Evolutionary conservation across 106 monocot genomes (phyloP).

Genomic region (Allium sativum): DNA sequence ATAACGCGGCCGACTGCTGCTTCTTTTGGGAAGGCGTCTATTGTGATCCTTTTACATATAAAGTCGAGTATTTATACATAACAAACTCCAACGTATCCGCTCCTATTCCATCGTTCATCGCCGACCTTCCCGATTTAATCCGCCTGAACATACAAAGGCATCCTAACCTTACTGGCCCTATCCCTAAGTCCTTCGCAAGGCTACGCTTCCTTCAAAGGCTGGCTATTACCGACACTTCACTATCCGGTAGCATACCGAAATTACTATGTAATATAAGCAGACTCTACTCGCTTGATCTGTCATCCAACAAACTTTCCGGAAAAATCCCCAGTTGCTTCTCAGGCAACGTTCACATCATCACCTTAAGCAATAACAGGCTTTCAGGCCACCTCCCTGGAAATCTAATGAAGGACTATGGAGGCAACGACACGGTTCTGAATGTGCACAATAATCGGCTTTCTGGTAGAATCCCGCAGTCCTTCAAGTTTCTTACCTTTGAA

Average conservation of each 20-base stretch:
- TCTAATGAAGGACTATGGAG: constrained; percentile 7
- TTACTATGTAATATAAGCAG: constrained; percentile 18
- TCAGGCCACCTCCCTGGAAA: constrained; percentile 30
- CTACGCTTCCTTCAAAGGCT: constrained; percentile 21
- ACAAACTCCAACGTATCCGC: constrained; percentile 21
- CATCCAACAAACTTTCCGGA: constrained; percentile 32
- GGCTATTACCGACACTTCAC: constrained; percentile 27
- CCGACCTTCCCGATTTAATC: constrained; percentile 16
- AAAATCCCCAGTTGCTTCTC: constrained; percentile 30
- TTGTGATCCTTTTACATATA: not conserved
- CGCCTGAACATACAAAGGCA: constrained; percentile 16
- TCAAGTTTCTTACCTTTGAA: constrained; percentile 9
- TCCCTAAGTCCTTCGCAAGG: constrained; percentile 25
- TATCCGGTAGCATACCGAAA: constrained; percentile 40
- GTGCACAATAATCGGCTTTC: constrained; percentile 33
- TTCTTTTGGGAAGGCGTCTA: not conserved
- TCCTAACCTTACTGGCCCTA: constrained; percentile 17
- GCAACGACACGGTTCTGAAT: constrained; percentile 15
- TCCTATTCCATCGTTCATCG: constrained; percentile 29
- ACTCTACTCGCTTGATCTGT: constrained; percentile 25
- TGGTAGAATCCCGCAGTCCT: constrained; percentile 20
- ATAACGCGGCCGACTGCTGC: not conserved
- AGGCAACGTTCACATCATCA: constrained; percentile 17
- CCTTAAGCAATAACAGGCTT: constrained; percentile 32
- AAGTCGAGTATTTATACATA: not conserved